Conservation (phyloP, 495 filamentous ascomycete genomes). For the Trichoderma virens region DNA sequence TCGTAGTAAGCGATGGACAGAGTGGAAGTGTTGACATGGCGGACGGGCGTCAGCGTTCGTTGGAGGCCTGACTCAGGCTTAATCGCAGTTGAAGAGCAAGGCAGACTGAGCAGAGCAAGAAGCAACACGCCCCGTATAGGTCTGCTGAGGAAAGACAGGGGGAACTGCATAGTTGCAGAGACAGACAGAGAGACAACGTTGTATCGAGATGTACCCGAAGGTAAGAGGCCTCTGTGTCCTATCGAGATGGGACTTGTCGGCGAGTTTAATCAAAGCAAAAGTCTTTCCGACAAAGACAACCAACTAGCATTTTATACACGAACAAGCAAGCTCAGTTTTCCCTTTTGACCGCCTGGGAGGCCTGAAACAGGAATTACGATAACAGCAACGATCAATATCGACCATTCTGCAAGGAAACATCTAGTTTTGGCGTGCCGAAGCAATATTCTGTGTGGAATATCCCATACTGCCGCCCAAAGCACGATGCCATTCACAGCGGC, state of each 20-base stretch:
- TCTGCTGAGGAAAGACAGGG: not conserved
- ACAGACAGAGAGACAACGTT: not conserved
- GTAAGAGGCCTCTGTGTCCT: not conserved
- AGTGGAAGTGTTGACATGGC: constrained; percentile 12
- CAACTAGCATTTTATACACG: no score
- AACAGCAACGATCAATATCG: no score
- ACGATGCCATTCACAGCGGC: not conserved
- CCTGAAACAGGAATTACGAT: no score
- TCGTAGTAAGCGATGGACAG: constrained; percentile 15
- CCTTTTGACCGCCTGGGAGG: no score
- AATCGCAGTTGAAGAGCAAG: not conserved
- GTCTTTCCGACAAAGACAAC: no score
- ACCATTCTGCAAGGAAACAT: no score
- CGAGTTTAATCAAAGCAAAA: no score
- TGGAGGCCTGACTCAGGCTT: not conserved
- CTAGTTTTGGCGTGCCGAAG: not conserved
- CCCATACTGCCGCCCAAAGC: not conserved
- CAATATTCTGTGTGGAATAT: not conserved
- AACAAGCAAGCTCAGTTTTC: no score
- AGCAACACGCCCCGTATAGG: not conserved
- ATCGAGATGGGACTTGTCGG: no score
- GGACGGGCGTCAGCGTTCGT: not conserved
- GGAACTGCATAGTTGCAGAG: not conserved
- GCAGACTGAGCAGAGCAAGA: not conserved
- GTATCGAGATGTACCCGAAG: not conserved